Evolutionary conservation across 2,329 filamentous ascomycete species (phyloP), one percentile per base, ranked within the genome.

Genomic region (Colletotrichum abscissum): DNA sequence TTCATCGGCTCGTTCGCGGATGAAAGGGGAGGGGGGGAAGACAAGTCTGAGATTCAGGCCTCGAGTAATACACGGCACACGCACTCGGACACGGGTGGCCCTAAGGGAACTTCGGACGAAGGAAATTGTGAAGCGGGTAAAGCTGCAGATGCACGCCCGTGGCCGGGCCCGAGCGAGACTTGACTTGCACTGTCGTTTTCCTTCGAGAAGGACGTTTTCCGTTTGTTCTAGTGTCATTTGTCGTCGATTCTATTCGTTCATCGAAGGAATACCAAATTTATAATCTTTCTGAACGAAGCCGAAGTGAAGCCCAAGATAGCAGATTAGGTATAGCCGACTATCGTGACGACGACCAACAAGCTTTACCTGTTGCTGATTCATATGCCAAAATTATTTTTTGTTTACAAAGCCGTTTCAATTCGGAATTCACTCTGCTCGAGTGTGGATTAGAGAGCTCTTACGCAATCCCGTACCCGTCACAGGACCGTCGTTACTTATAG

Each of bases 21-120:
- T 49, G 42, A n/a, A 49, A 6, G 7, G 3, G 8, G 42, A 4
- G 19, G 6, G 8, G 42, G 19, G 42, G 19, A 7, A n/a, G 19
- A 3, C 22, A 8, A 12, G n/a, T 5, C 46, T 19, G 30, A 38
- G 46, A 55, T 24, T 49, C 28, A 14, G 42, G 42, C 42, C 16
- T n/a, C 14, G 42, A 24, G n/a, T n/a, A 38, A 38, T n/a, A 54
- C 62, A 30, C 46, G 62, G 60, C 28, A 54, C 42, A 52, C 28
- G 8, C 26, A 67, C 42, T n/a, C 42, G 19, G 42, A 49, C 42
- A 49, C 42, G 42, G 42, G 42, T 49, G 19, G 19, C 42, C 42
- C 42, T n/a, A 11, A 22, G 42, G 28, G 38, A 19, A 71, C 64
- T 57, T 72, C 64, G 12, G 69, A 72, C 64, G 69, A 68, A 55